Evolutionary conservation across 139 green algal species (phyloP).

Genomic region (Deuterostichococcus epilithicus): DNA sequence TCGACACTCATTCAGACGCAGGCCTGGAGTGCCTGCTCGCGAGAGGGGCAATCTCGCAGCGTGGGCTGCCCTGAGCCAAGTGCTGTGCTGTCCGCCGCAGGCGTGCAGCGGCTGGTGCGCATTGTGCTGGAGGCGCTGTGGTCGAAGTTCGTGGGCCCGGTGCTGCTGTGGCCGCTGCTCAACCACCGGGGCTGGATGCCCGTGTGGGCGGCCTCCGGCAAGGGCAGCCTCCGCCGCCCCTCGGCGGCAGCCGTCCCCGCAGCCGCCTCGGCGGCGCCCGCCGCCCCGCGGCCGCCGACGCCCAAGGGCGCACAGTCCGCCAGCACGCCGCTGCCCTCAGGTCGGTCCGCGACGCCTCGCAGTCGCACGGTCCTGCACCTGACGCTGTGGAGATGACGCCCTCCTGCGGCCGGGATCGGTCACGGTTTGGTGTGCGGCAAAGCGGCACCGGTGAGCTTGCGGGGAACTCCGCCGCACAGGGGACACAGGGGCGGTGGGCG

Average conservation of each 20-base stretch:
- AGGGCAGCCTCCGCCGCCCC: neutral
- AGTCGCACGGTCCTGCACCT: too few relatives aligned
- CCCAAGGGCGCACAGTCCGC: neutral
- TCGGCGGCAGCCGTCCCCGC: neutral
- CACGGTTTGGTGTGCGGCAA: too few relatives aligned
- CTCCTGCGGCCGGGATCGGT: too few relatives aligned
- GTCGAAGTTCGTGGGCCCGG: constrained; percentile 48
- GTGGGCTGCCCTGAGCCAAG: too few relatives aligned
- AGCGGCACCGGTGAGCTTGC: too few relatives aligned
- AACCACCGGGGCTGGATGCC: constrained; percentile 3
- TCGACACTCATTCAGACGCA: too few relatives aligned
- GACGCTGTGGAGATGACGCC: too few relatives aligned
- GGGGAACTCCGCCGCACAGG: neutral
- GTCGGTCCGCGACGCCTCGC: too few relatives aligned
- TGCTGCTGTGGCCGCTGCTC: constrained; percentile 64
- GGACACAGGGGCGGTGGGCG: neutral
- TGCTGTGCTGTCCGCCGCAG: constrained; percentile 16
- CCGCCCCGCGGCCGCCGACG: too few relatives aligned
- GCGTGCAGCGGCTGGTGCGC: constrained; percentile 19
- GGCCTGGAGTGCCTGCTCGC: too few relatives aligned
- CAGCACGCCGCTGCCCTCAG: constrained; percentile 8
- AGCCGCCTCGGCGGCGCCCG: neutral
- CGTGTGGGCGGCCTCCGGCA: neutral
- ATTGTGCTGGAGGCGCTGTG: constrained; percentile 56
- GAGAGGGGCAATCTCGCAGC: too few relatives aligned